phyloP scores from a whole-genome alignment of 306 rosid species.

The Mimosa pudica region DNA sequence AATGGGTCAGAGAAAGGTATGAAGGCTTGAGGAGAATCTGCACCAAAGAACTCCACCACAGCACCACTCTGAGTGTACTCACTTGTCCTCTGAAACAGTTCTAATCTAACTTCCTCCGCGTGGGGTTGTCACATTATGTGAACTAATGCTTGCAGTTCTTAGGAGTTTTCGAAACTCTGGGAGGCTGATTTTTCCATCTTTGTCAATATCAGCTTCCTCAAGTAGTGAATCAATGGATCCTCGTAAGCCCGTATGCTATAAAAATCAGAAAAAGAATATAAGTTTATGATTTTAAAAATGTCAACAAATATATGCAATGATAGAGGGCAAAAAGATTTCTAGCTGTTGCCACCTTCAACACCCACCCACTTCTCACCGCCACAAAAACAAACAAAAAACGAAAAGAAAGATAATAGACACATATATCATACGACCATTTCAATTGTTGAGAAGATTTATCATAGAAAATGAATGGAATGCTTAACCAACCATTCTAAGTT shows the following conservation, averaged over 20 bases:
- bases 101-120: constrained; percentile 49
- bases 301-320: constrained; percentile 1
- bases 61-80: constrained; percentile 40
- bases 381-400: not conserved
- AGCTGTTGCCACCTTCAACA: not conserved
- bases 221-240: constrained; percentile 88
- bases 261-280: constrained; percentile 25
- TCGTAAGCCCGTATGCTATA: constrained; percentile 84
- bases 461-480: constrained; percentile 15
- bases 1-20: constrained; percentile 28
- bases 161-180: constrained; percentile 87
- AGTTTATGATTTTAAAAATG: constrained; percentile 13
- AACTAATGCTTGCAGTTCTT: constrained; percentile 90
- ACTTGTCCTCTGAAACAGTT: constrained; percentile 35
- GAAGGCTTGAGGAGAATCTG: constrained; percentile 34
- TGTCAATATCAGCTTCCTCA: constrained; percentile 96
- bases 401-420: not conserved
- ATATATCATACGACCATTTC: not conserved
- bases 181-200: constrained; percentile 91
- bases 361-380: not conserved
- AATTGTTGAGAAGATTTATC: constrained; percentile 18
- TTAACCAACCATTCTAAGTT: constrained; percentile 86
- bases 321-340: constrained; percentile 18
- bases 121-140: constrained; percentile 56
- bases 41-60: constrained; percentile 15